Base-by-base conservation (phyloP, 208 protist genomes). In the Trypanosoma scelopori region DNA sequence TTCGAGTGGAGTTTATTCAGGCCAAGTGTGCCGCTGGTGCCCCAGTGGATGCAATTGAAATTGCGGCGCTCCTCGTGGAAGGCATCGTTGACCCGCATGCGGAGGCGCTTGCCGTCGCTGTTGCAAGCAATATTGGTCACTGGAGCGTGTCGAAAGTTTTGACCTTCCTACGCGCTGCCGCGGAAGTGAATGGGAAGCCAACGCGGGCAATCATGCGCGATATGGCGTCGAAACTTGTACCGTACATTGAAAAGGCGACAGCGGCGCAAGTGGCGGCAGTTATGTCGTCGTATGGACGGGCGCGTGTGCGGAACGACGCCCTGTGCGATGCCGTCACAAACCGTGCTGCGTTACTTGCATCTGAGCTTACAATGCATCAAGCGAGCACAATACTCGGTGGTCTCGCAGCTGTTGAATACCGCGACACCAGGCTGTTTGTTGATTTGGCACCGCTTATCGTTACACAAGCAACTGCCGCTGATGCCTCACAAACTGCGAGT, bases 221-320 rank as follows among this genome's bases (percentile, higher is more conserved):
- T 13, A 64, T 76, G 9, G 83, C 84, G 3, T 57, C 55, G 16
- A 69, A 73, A 23, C 69, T 95, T 25, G 61, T 64, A 12, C 42
- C 43, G 23, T 86, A 83, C 57, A 81, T 85, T 48, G 65, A 66
- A 15, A 71, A 74, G 13, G 84, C 89, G 11, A 90, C 89, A 16
- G 65, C 79, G 20, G 46, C 65, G 35, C 89, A 95, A 78, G 68
- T 95, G 27, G 71, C 74, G 11, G 58, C 69, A 46, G 67, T 95
- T 16, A 74, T 86, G 53, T 66, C 71, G 51, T 89, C 71, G 46
- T 92, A 82, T 55, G 89, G 85, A 0, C 55, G 43, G 25, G 76
- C 84, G 2, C 74, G 74, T 25, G 85, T 95, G 39, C 82, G 89
- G 1, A 81, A 89, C 50, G 85, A 95, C 50, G 70, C 72, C 7